These are phyloP conservation scores for Yamadazyma kitorensis DNA, from an alignment of 805 yeast species.

Conservation along the genomic window DNA sequence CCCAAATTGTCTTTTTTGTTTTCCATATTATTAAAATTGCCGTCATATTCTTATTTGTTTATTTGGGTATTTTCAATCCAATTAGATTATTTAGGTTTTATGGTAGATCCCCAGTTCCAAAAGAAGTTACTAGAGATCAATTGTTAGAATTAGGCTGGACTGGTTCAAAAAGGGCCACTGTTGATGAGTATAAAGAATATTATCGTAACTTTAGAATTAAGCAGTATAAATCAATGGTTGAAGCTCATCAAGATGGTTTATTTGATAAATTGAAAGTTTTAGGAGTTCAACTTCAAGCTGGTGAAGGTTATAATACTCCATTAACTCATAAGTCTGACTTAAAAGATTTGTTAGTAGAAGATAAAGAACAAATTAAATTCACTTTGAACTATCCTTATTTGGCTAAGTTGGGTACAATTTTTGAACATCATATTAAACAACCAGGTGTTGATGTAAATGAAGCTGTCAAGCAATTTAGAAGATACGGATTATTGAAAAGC, in stretches of 20 bases:
- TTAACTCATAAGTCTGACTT: conserved; percentile 33
- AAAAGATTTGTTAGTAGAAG: conserved; percentile 18
- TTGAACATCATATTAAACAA: conserved; percentile 41
- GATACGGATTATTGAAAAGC: conserved; percentile 57
- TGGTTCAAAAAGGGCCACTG: conserved; percentile 74
- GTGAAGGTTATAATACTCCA: conserved; percentile 81
- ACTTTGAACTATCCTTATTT: conserved; percentile 55
- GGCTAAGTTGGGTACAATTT: conserved; percentile 46
- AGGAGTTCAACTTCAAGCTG: conserved; percentile 62
- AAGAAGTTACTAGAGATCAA: conserved; percentile 47
- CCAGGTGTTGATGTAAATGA: conserved; percentile 36
- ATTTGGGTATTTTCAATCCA: conserved; percentile 81
- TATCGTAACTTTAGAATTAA: conserved; percentile 64
- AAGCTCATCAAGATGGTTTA: conserved; percentile 72
- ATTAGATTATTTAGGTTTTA: conserved; percentile 31
- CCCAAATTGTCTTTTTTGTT: conserved; percentile 66
- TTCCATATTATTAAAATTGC: conserved; percentile 66
- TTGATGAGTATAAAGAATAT: conserved; percentile 66
- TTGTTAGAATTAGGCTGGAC: conserved; percentile 86
- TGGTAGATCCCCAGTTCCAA: conserved; percentile 25
- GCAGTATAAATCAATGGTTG: conserved; percentile 69
- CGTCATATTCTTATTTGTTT: conserved; percentile 54
- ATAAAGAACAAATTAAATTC: conserved; percentile 33
- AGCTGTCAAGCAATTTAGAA: conserved; percentile 61
- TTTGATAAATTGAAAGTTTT: conserved; percentile 56